A percentile compares a stretch with the other conserved stretches of the same genome.
phyloP scores from a whole-genome alignment of 2,329 filamentous ascomycete genomes.

The Trichoderma pleuroti region DNA sequence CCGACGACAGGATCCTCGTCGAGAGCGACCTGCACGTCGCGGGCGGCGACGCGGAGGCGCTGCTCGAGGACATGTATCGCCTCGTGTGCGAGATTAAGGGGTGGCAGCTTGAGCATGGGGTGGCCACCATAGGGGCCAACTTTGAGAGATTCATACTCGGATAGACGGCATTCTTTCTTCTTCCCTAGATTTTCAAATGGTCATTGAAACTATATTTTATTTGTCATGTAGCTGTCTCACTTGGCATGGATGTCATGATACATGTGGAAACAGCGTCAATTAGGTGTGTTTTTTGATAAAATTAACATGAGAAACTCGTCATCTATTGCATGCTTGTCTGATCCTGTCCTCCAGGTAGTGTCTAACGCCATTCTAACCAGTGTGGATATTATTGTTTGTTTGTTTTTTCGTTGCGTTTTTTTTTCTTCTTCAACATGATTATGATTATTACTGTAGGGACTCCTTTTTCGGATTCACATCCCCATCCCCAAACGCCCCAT shows the following conservation, averaged over 20 bases:
- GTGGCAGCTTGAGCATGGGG: conserved; percentile 72
- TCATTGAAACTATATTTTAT: neutral
- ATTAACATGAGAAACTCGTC: neutral
- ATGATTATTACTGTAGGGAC: neutral
- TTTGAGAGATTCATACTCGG: conserved; percentile 77
- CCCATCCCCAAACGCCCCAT: neutral
- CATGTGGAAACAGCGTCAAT: neutral
- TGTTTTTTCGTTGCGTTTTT: neutral
- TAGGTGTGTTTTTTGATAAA: neutral
- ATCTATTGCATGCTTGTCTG: neutral
- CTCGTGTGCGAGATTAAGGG: conserved; percentile 73
- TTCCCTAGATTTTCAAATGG: neutral
- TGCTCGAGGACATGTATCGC: conserved; percentile 71
- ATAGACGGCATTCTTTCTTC: neutral
- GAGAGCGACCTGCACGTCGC: conserved; percentile 90
- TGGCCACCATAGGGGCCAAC: conserved; percentile 65
- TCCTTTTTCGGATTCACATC: neutral
- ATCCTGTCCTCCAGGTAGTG: neutral
- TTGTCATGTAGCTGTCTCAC: neutral
- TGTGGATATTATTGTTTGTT: neutral
- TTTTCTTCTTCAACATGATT: neutral
- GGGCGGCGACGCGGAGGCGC: conserved; percentile 73
- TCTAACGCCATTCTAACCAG: neutral
- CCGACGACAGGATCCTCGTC: conserved; percentile 73
- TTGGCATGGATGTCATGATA: fast-evolving